Evolutionary conservation across 139 green algal genomes (phyloP), one percentile per base, ranked within the genome.

Genomic region (Picochlorum sp.): DNA sequence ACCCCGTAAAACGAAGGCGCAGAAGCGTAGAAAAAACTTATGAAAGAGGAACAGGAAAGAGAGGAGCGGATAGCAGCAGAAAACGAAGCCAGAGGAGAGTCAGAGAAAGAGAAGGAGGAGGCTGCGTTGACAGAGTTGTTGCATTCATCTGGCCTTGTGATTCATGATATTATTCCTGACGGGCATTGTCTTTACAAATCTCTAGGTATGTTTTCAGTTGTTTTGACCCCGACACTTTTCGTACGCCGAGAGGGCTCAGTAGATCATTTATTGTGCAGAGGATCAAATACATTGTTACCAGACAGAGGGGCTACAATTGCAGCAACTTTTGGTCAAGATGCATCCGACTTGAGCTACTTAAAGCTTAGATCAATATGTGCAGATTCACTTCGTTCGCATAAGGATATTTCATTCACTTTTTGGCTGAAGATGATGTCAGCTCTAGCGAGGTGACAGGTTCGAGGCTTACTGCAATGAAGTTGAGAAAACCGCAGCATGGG

Each of bases 181-280:
- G 92, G 92, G 1, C 86, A 98, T 83, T 98, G 92, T 76, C 60
- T 98, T 68, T 98, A 94, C 77, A 81, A 86, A 21, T 80, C 90
- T 0, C 2, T 54, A 21, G 47, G 47, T 54, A 54, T 3, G 15
- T 18, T 13, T 62, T 20, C 6, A 34, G 0, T 62, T 45, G 6
- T 45, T 62, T 13, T 21, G 14, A 1, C 0, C 14, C 14, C 3
- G 14, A 51, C 16, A 14, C 16, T 61, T 61, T 61, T 61, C 26
- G 15, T 18, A 54, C 15, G 54, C 56, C 11, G 52, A 62, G 6
- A 13, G 49, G 18, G n/a, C 56, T 62, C 10, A 34, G 2, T 20
- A 26, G 11, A 26, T 54, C 18, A 21, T 0, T 4, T 20, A 7
- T 8, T 54, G 18, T 54, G 61, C 57, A 37, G 87, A 94, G 63